Evolutionary conservation across 164 flowering plant species (phyloP), one percentile per base, ranked within the genome.

Genomic region (Annona squamosa): DNA sequence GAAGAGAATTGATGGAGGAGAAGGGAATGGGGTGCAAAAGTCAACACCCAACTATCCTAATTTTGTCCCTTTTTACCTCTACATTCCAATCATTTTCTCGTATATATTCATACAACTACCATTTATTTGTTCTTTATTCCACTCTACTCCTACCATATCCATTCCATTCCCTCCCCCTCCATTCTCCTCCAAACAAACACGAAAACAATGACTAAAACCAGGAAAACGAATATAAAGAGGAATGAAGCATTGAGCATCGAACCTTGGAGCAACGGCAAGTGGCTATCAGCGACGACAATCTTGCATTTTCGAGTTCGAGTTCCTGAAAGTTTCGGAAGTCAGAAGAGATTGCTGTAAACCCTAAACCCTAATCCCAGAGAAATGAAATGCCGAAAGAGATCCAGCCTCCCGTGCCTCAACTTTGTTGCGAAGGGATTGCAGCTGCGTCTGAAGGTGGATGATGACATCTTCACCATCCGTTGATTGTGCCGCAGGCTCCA

Each of bases 291-390:
- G 82, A 77, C 44, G 79, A 76, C 67, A 92, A 68, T 68, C 83
- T 74, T 1, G 85, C 85, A 67, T 92, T 92, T 73, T 88, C 87
- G 63, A 72, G 73, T 83, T 90, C 90, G 63, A 92, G 67, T 75
- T 88, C 89, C 97, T 92, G 85, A 67, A 16, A 67, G 52, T 3
- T 47, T 3, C 59, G 12, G 42, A 47, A 71, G 67, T 0, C 37
- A 26, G 1, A 6, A 5, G 1, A 46, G 43, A 9, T 3, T 5
- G 5, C n/a, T 13, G 71, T 2, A 6, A 64, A 41, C 18, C 5
- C 5, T 3, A 63, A 6, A 26, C n/a, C 12, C 17, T 6, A 65
- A 3, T 48, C 13, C 41, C n/a, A 3, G 57, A 37, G 56, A 52
- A 70, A 52, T 4, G 9, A 19, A 59, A 4, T 42, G 18, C 13